Evolutionary conservation across 2,329 filamentous ascomycete genomes (phyloP), one percentile per base, ranked within the genome.

Genomic region (Penicillium sclerotigenum): DNA sequence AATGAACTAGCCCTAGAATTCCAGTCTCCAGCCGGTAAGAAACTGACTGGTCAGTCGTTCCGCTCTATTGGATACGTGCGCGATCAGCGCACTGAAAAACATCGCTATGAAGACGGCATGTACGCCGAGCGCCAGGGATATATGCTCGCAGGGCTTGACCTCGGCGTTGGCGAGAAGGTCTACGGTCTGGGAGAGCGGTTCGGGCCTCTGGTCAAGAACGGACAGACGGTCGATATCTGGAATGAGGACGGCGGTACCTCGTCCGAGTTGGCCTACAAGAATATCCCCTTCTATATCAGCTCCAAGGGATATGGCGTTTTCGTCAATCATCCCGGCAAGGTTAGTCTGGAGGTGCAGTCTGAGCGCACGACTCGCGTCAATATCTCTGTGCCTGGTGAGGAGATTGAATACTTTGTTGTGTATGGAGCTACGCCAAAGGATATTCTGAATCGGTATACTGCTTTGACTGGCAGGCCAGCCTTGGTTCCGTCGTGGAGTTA

Each of bases 161-260:
- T 75, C 1, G 67, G 71, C 14, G 71, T 83, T 4, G 77, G 79
- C 16, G 89, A 91, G 71, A 83, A 85, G 0, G 80, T 91, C 14
- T 87, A 90, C 70, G 88, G 89, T 0, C 79, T 91, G 4, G 89
- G 88, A 1, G 88, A 91, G 73, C 80, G 89, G 14, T 92, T 91
- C 67, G 88, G 88, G 0, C 83, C 87, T 7, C 89, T 88, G 73
- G 87, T 89, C 70, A 91, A 89, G 71, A 84, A 90, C 40, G 88
- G 88, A 13, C 88, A 91, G 71, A 79, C 80, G 13, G 75, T 91
- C 3, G 78, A 83, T 54, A 80, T 91, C n/a, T 83, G 80, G 80
- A 83, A 83, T 51, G 80, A 82, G 57, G 81, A 83, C 59, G 81
- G 80, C 10, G 74, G 74, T 3, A 76, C 74, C 20, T 72, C 69